Evolutionary conservation across 2,329 filamentous ascomycete species (phyloP).

Genomic region (Diaporthe longicolla): DNA sequence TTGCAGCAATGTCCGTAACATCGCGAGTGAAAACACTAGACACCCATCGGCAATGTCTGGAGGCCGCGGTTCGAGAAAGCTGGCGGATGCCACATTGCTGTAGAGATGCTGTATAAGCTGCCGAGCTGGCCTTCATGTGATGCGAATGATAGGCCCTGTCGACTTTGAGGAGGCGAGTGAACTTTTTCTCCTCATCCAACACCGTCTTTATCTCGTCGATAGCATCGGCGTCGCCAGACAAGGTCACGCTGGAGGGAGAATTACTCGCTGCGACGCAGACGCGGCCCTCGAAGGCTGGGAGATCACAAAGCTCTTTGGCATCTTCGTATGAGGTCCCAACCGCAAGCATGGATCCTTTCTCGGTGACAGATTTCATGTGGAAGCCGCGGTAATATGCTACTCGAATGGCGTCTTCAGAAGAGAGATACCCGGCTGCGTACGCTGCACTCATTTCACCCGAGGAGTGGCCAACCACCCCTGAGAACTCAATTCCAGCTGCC

Average conservation of each 20-base stretch:
- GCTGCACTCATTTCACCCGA: background rate
- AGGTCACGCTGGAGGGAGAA: slow-evolving; percentile 53
- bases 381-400: background rate
- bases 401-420: background rate
- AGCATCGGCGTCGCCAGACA: slow-evolving; percentile 50
- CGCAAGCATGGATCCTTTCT: background rate
- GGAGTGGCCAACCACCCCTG: background rate
- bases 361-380: slow-evolving; percentile 23
- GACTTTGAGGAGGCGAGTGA: slow-evolving; percentile 45
- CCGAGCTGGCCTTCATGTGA: slow-evolving; percentile 46
- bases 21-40: no score
- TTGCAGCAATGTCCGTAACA: no score
- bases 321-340: background rate
- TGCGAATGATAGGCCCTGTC: slow-evolving; percentile 50
- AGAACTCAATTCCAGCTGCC: background rate
- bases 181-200: slow-evolving; percentile 42
- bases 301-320: background rate
- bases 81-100: no score
- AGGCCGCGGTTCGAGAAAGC: no score
- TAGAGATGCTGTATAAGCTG: no score
- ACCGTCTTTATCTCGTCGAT: slow-evolving; percentile 35
- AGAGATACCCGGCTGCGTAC: background rate
- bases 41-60: no score
- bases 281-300: background rate
- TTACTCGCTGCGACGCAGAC: slow-evolving; percentile 53